Base-by-base conservation (phyloP, 2,329 filamentous ascomycete species). In the Trichoderma arundinaceum region DNA sequence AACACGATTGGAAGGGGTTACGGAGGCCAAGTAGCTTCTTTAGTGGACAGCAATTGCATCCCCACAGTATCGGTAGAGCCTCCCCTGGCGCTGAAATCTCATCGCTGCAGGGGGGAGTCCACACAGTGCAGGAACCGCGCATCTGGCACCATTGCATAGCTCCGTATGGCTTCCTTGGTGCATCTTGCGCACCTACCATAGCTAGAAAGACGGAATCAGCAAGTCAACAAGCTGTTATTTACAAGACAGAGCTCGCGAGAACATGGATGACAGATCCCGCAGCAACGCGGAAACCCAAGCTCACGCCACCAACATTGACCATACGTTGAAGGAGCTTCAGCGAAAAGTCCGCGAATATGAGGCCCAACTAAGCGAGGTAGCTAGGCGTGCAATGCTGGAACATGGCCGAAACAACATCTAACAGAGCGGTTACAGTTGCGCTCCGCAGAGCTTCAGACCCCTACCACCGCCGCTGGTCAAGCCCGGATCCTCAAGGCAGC, bases 311-410 rank as follows among this genome's bases (percentile, higher is more conserved):
- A 86, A 84, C 71, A 79, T 94, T 51, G 86, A 92, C 65, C 83
- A 85, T 62, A 92, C 91, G 1, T 73, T 94, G 51, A 84, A 82
- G 68, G 88, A 90, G 73, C 84, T 94, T 1, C 87, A 90, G 73
- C 79, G 77, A 15, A 81, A 81, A 71, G 81, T 89, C 35, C 78
- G 79, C 64, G 82, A 88, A 71, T 82, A 86, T 67, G 83, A 87
- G 72, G 74, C 76, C 60, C 77, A 81, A 60, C 75, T 88, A 17
- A 75, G 78, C 65, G 80, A 79, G 74, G 84, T 85, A 70, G 53
- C 70, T n/a, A 51, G 15, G 12, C 7, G 39, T 13, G 58, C 43
- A 33, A 22, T n/a, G 9, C 60, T 13, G 10, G 7, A 43, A 52
- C 48, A 56, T 12, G 44, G 2, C 56, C 46, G 22, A 46, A 35